These are phyloP conservation scores for Drechslerella stenobrocha DNA, from an alignment of 2,329 filamentous ascomycete species.

Conservation along the genomic window DNA sequence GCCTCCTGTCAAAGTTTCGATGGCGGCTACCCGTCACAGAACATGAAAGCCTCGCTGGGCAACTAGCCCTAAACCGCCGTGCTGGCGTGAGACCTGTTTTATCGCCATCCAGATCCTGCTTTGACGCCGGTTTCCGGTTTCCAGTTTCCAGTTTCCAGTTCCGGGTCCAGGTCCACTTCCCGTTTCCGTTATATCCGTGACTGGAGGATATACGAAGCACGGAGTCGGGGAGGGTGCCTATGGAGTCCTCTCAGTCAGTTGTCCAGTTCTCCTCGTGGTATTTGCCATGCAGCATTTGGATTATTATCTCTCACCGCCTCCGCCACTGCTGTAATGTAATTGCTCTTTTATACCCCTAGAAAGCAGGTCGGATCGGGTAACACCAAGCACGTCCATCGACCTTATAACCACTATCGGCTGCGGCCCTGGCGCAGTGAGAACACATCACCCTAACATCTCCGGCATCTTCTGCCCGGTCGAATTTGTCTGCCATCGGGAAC, in stretches of 20 bases:
- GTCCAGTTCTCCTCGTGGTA: too few species aligned
- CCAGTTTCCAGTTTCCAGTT: neutral
- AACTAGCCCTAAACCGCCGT: conserved; percentile 1
- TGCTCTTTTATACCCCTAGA: neutral
- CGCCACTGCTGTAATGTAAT: conserved; percentile 22
- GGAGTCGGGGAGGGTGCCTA: too few species aligned
- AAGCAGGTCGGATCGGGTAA: neutral
- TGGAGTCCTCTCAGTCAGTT: neutral
- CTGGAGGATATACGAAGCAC: too few species aligned
- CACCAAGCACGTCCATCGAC: neutral
- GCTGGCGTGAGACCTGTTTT: conserved; percentile 23
- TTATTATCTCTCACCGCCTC: conserved; percentile 32
- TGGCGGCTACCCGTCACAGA: conserved; percentile 42
- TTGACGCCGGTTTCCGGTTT: neutral
- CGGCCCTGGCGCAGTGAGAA: neutral
- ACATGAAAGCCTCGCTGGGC: conserved; percentile 19
- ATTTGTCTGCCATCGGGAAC: neutral
- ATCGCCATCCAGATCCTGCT: conserved; percentile 24
- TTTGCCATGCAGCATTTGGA: conserved; percentile 12
- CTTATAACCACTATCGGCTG: neutral
- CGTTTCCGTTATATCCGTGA: too few species aligned
- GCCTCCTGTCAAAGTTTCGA: conserved; percentile 20
- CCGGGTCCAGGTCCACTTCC: neutral
- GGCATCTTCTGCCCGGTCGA: too few species aligned
- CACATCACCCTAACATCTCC: too few species aligned